Evolutionary conservation across 106 monocot species (phyloP), one percentile per base, ranked within the genome.

Genomic region (Cymbidium sinense): DNA sequence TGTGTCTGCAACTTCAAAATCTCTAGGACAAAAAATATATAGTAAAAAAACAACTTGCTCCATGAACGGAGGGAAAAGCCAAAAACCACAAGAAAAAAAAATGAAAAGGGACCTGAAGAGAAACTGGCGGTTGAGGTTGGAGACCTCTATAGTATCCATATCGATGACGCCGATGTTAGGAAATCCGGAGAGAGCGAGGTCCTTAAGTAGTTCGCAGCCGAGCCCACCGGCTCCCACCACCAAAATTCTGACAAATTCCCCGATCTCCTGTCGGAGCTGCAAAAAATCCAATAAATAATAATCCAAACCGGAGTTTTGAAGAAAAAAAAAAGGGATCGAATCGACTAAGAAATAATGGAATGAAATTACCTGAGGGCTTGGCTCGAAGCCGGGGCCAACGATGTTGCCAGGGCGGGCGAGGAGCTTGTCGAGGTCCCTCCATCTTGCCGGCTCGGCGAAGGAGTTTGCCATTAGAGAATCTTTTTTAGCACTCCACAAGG

Each of bases 61-160:
- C 71, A 7, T 37, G 1, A 37, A 23, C 1, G n/a, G 71, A 37
- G 67, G 15, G 29, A 71, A n/a, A 39, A 19, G 71, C 28, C 34
- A 36, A 70, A 34, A 50, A 35, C 34, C 23, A 70, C 34, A 50
- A 10, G n/a, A 50, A 73, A 10, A 33, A 50, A 73, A 54, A 25
- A 72, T 1, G 35, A 79, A 31, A 72, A 55, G 18, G 35, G 20
- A 99, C 95, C 99, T 94, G 89, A 99, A 99, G 43, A 99, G 95
- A 83, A 99, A 99, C 86, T 99, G 99, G 2, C 99, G 90, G 77
- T 99, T 99, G 78, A 99, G 94, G 77, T 99, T 99, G 78, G 99
- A 95, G 76, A 99, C 83, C 84, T 99, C 99, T 70, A 99, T 99
- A 62, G 95, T 99, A 62, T 99, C 99, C 99, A 99, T 99, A 31